These are phyloP conservation scores for Pisolithus microcarpus DNA, from an alignment of 768 basidiomycete genomes.

Conservation along the genomic window DNA sequence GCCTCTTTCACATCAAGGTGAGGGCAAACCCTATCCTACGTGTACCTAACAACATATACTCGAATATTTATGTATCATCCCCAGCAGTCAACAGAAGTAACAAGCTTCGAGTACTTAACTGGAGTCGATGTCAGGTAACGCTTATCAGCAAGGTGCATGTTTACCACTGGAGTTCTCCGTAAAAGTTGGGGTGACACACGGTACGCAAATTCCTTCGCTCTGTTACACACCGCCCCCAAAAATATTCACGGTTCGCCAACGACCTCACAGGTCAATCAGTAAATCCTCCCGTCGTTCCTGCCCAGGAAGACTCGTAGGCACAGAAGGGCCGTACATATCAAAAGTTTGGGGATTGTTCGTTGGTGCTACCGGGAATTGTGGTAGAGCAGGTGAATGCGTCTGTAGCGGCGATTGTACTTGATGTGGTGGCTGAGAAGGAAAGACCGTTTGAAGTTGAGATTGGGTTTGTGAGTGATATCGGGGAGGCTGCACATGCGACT, in stretches of 20 bases:
- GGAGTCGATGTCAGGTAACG: no score
- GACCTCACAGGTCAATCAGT: conserved; percentile 35
- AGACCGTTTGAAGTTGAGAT: conserved; percentile 2
- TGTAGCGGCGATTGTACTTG: conserved; percentile 17
- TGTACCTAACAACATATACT: no score
- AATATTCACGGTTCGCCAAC: no score
- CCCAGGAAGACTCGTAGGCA: conserved; percentile 36
- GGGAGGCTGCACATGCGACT: conserved; percentile 12
- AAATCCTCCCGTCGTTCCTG: conserved; percentile 59
- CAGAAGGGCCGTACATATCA: conserved; percentile 42
- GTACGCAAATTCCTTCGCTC: background rate
- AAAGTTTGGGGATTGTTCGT: conserved; percentile 50
- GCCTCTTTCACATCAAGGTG: no score
- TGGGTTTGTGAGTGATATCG: conserved; percentile 3
- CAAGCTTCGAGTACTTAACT: no score
- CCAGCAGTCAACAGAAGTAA: no score
- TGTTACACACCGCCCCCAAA: background rate
- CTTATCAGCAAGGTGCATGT: no score
- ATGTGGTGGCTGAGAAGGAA: conserved; percentile 8
- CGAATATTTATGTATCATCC: no score
- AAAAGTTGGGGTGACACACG: background rate
- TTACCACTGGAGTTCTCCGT: background rate
- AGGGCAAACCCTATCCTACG: no score
- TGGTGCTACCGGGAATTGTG: conserved; percentile 62
- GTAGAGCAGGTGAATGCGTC: conserved; percentile 26